phyloP scores from a whole-genome alignment of 768 basidiomycete species.

The Boletus barrowsii region DNA sequence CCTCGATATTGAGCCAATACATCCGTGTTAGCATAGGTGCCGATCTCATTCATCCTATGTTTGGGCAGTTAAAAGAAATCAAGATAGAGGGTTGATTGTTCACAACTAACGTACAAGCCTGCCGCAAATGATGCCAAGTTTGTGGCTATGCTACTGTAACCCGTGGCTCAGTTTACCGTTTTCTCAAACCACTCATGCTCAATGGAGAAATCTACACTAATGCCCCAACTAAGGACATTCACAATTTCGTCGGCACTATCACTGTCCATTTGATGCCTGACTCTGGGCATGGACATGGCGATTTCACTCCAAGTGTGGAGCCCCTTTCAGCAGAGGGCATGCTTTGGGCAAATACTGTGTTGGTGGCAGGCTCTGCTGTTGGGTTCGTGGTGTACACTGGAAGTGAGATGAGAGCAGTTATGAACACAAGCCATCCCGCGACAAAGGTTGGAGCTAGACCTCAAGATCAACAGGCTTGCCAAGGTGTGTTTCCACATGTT shows the following conservation, averaged over 20 bases:
- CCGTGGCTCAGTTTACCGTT: too few relatives aligned
- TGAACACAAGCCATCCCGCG: slow-evolving; percentile 97
- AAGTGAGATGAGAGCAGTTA: slow-evolving; percentile 90
- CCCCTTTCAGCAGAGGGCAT: slow-evolving; percentile 95
- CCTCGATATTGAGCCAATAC: too few relatives aligned
- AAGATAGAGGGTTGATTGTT: too few relatives aligned
- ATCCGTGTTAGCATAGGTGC: too few relatives aligned
- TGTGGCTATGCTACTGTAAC: too few relatives aligned
- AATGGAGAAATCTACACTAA: slow-evolving; percentile 95
- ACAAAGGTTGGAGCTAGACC: slow-evolving; percentile 90
- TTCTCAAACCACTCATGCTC: too few relatives aligned
- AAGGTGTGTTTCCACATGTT: slow-evolving; percentile 56
- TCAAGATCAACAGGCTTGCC: slow-evolving; percentile 93
- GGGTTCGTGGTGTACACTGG: slow-evolving; percentile 96
- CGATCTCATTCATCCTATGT: too few relatives aligned
- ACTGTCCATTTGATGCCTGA: slow-evolving; percentile 53
- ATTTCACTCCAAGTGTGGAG: slow-evolving; percentile 50
- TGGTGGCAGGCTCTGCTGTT: slow-evolving; percentile 91
- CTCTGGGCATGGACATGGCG: slow-evolving; percentile 34
- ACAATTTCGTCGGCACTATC: slow-evolving; percentile 91
- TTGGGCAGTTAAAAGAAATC: too few relatives aligned
- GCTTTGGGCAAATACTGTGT: slow-evolving; percentile 95
- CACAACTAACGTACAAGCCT: too few relatives aligned
- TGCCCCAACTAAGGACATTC: slow-evolving; percentile 94
- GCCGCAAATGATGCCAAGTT: too few relatives aligned